Evolutionary conservation across 805 yeast species (phyloP).

Genomic region (Barnettozyma wickerhamii): DNA sequence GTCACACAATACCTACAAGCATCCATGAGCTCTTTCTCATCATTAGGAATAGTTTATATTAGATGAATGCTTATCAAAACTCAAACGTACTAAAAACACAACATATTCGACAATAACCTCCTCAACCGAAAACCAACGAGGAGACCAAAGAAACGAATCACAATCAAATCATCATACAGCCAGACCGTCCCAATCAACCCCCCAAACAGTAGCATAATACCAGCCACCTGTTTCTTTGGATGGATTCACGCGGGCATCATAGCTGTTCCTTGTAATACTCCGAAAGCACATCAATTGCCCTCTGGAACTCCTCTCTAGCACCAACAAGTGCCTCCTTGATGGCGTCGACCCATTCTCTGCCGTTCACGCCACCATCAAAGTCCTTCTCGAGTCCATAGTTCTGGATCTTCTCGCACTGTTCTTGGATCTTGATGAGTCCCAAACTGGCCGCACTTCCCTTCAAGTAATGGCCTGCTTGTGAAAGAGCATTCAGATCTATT

Average conservation of each 20-base stretch:
- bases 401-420: constrained; percentile 90
- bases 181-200: too few relatives aligned
- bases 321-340: constrained; percentile 49
- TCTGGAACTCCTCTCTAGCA: constrained; percentile 47
- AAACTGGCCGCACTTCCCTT: constrained; percentile 95
- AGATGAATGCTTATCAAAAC: not conserved
- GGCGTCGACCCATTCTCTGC: constrained; percentile 29
- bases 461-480: constrained; percentile 83
- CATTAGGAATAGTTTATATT: not conserved
- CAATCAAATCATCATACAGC: too few relatives aligned
- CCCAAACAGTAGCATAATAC: too few relatives aligned
- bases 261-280: constrained; percentile 43
- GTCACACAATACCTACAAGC: too few relatives aligned
- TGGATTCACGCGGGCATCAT: constrained; percentile 3
- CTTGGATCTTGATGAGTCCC: constrained; percentile 77
- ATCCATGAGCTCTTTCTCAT: not conserved
- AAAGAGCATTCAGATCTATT: constrained; percentile 47
- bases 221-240: not conserved
- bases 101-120: not conserved
- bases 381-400: constrained; percentile 61
- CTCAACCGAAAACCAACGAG: too few relatives aligned
- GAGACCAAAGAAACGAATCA: too few relatives aligned
- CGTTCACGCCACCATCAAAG: constrained; percentile 25
- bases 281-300: constrained; percentile 46
- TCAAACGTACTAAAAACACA: not conserved